phyloP scores from a whole-genome alignment of 106 monocot genomes.

The Dioscorea zingiberensis region DNA sequence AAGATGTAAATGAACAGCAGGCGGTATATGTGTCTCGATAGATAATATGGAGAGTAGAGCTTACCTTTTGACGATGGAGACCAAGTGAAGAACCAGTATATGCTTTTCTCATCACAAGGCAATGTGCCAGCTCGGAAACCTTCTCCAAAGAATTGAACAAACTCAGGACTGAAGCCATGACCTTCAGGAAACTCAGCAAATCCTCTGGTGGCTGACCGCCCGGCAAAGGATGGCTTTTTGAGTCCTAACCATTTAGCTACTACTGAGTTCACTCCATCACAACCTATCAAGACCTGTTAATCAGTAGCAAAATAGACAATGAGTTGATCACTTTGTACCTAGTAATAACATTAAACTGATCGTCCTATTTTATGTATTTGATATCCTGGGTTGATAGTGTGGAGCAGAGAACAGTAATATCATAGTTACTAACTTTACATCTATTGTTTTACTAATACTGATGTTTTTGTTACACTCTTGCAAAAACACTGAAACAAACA shows the following conservation, averaged over 20 bases:
- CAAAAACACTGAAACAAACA: too few relatives aligned
- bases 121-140: slow-evolving; percentile 39
- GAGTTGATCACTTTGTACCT: not conserved
- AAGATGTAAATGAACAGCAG: not conserved
- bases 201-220: slow-evolving; percentile 49
- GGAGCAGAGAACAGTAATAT: not conserved
- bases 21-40: not conserved
- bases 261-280: slow-evolving; percentile 72
- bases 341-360: not conserved
- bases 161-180: slow-evolving; percentile 31
- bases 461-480: too few relatives aligned
- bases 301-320: not conserved
- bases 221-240: slow-evolving; percentile 21
- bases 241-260: slow-evolving; percentile 77
- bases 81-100: slow-evolving; percentile 80
- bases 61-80: slow-evolving; percentile 30
- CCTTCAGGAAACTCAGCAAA: slow-evolving; percentile 37
- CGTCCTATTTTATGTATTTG: too few relatives aligned
- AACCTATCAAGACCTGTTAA: slow-evolving; percentile 60
- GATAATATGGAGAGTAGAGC: not conserved
- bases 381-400: too few relatives aligned
- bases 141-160: slow-evolving; percentile 34
- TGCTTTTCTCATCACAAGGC: slow-evolving; percentile 34
- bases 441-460: not conserved
- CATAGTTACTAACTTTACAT: not conserved